Evolutionary conservation across 768 basidiomycete species (phyloP).

Genomic region (Leccinum boreale): DNA sequence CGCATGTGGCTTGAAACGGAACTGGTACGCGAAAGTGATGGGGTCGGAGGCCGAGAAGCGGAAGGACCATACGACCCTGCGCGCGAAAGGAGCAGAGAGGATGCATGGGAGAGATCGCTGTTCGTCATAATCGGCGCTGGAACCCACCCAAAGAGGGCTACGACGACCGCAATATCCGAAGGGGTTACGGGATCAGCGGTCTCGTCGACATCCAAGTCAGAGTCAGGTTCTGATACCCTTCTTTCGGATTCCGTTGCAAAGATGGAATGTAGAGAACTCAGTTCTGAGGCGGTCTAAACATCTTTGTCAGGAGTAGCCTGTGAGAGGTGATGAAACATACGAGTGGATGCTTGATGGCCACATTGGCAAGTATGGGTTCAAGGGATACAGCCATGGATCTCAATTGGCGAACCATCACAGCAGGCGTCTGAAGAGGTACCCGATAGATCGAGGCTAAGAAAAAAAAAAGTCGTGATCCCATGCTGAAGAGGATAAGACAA

Average conservation of each 20-base stretch:
- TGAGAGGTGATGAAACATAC: slow-evolving; percentile 38
- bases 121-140: slow-evolving; percentile 29
- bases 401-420: slow-evolving; percentile 58
- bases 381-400: slow-evolving; percentile 52
- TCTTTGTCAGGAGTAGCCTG: slow-evolving; percentile 6
- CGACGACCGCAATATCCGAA: slow-evolving; percentile 39
- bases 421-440: slow-evolving; percentile 66
- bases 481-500: neutral
- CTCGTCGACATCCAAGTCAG: slow-evolving; percentile 10
- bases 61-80: slow-evolving; percentile 28
- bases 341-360: slow-evolving; percentile 70
- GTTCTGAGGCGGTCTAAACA: slow-evolving; percentile 54
- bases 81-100: slow-evolving; percentile 23
- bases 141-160: slow-evolving; percentile 50
- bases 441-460: slow-evolving; percentile 64
- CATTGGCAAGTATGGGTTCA: slow-evolving; percentile 48
- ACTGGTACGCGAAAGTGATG: slow-evolving; percentile 31
- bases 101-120: slow-evolving; percentile 9
- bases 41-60: slow-evolving; percentile 29
- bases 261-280: slow-evolving; percentile 48
- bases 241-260: slow-evolving; percentile 34
- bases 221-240: slow-evolving; percentile 27
- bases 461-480: neutral
- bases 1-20: slow-evolving; percentile 27
- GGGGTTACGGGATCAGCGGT: slow-evolving; percentile 18